Base-by-base conservation (phyloP, 192 early-diverging fungal species). In the Podila verticillata region DNA sequence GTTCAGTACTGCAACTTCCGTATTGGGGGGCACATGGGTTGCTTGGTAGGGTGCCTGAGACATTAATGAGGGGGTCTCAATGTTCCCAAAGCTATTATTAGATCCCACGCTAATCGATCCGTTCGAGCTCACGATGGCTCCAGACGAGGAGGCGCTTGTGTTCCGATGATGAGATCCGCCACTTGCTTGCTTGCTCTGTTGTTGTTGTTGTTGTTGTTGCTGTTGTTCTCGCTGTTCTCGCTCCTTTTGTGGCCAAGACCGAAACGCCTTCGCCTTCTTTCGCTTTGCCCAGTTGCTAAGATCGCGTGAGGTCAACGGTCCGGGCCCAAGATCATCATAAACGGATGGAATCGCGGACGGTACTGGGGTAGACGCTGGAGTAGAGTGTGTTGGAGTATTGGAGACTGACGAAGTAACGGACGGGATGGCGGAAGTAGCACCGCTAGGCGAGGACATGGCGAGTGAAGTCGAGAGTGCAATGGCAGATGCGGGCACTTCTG, bases 1-100 rank as follows among this genome's bases (percentile, higher is more conserved):
- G 19, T 51, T 64, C 54, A 80, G 19, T 4, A 65, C 70, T 24
- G 75, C 65, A 66, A 65, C 28, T 57, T 68, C 26, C 66, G 69
- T 19, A 59, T 30, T 30, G 66, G 75, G 0, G 39, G 48, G 61
- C 15, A 24, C 61, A 26, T 71, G 61, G 9, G 61, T 61, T 63
- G 26, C 30, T 12, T 64, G 30, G 8, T 61, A 48, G 19, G 66
- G 77, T 3, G 66, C n/a, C 17, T 71, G 69, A 19, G 59, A 13
- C 35, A 72, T 12, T 20, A 72, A 20, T 7, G 75, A 36, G 1
- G 75, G 70, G 7, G 75, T 62, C 5, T 79, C 69, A 28, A 79
- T 19, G 26, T 44, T 79, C 7, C 57, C 32, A 59, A 34, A 32
- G 35, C 19, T 36, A 62, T 62, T 26, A 36, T 13, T 20, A 62